Evolutionary conservation across 192 early-diverging fungal genomes (phyloP).

Genomic region (Entophlyctis luteolus): DNA sequence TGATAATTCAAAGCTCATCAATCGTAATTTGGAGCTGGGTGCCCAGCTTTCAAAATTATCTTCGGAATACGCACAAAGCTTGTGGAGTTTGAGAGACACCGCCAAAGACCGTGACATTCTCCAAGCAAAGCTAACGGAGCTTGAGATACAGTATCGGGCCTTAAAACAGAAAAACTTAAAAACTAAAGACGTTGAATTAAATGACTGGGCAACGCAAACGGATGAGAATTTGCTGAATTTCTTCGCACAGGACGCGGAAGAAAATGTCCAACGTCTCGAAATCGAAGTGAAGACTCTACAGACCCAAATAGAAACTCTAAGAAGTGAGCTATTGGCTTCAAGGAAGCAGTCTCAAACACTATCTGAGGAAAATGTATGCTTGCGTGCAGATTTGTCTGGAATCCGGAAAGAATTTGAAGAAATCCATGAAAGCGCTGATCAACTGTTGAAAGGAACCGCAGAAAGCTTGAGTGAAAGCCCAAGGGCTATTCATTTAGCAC

Average conservation of each 20-base stretch:
- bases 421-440: background rate
- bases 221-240: background rate
- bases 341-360: background rate
- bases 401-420: slow-evolving; percentile 1
- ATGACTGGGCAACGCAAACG: slow-evolving; percentile 22
- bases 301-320: slow-evolving; percentile 8
- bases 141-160: background rate
- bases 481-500: background rate
- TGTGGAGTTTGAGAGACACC: slow-evolving; percentile 8
- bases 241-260: background rate
- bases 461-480: background rate
- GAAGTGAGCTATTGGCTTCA: background rate
- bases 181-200: background rate
- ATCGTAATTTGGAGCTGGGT: slow-evolving; percentile 15
- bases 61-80: background rate
- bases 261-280: background rate
- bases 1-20: slow-evolving; percentile 19
- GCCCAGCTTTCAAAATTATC: slow-evolving; percentile 20
- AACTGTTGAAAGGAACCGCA: background rate
- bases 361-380: background rate
- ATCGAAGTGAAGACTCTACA: background rate
- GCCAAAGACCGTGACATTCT: background rate
- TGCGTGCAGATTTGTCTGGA: background rate
- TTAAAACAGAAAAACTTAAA: background rate
- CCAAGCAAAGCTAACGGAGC: background rate